Conservation (phyloP, 257 asterid species). For the Solanum sitiens region DNA sequence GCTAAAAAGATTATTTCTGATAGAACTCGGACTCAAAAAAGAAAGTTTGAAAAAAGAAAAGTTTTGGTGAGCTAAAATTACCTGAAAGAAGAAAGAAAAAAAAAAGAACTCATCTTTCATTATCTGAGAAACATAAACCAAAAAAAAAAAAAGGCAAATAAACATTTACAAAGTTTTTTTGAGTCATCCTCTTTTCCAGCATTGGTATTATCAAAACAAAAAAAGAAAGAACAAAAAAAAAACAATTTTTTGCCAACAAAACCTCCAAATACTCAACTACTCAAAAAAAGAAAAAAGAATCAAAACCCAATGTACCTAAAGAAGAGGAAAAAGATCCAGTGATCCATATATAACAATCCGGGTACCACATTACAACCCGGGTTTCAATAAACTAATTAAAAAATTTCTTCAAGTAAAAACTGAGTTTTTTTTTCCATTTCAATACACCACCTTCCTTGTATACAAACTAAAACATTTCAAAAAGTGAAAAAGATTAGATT, state of each 20-base stretch:
- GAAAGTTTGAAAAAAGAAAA: neutral
- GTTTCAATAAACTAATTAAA: neutral
- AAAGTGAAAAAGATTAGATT: constrained; percentile 9
- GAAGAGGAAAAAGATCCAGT: neutral
- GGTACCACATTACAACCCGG: neutral
- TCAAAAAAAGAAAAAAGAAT: neutral
- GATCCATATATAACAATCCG: neutral
- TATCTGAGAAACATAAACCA: neutral
- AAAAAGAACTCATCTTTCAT: neutral
- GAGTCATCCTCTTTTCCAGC: constrained; percentile 21
- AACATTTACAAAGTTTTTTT: neutral
- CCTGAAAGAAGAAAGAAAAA: neutral
- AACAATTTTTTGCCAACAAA: neutral
- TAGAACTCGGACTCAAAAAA: neutral
- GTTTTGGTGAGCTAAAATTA: neutral
- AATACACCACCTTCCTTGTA: neutral
- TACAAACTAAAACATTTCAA: neutral
- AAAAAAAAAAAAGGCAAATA: neutral
- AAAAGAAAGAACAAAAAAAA: neutral
- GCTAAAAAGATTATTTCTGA: neutral
- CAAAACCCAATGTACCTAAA: neutral
- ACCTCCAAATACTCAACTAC: neutral
- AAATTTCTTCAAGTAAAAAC: neutral
- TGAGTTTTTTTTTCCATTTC: neutral
- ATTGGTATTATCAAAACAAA: constrained; percentile 31